Base-by-base conservation (phyloP, 225 moss, liverwort and hornwort genomes). In the Ulota crispa region DNA sequence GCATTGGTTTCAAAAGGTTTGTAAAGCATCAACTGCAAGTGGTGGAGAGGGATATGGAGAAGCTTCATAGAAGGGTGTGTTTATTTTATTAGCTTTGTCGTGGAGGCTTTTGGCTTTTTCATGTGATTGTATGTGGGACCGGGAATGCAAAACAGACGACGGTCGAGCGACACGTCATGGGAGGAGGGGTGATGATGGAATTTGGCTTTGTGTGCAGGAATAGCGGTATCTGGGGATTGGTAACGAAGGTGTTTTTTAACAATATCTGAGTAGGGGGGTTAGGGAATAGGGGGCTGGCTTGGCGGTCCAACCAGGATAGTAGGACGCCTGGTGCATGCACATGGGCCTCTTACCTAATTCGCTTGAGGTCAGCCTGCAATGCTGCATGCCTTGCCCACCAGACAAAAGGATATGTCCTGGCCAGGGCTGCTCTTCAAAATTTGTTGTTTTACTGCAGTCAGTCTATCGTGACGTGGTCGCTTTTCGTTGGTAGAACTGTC, bases 1-100 rank as follows among this genome's bases (percentile, higher is more conserved):
- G 50, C 50, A 50, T 18, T 16, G 50, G 50, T 50, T 16, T 16
- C 16, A 2, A 47, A 47, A 47, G 16, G 15, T 47, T 47, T 47
- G 5, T 1, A 47, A 47, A 47, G 47, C 47, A 47, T 47, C 47
- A 47, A 47, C 5, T 47, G 47, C 47, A 60, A 75, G 60, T 60
- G 37, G 74, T 41, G 27, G 0, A 0, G 4, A 3, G 3, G 12
- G 60, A 2, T 1, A 3, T 7, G 0, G 0, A 0, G 60, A 11
- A 60, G 7, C 1, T 60, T 60, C 75, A 0, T 0, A 0, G 3
- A 0, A 2, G 27, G 27, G 2, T 6, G 14, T 15, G 6, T 24
- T 73, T 18, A 24, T 37, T 24, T 15, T 8, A 0, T 15, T 2
- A 7, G n/a, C 15, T 55, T 26, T 27, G 4, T 18, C 8, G 1